Conservation (phyloP, 176 grass and related monocot genomes). For the Carex pumila region DNA sequence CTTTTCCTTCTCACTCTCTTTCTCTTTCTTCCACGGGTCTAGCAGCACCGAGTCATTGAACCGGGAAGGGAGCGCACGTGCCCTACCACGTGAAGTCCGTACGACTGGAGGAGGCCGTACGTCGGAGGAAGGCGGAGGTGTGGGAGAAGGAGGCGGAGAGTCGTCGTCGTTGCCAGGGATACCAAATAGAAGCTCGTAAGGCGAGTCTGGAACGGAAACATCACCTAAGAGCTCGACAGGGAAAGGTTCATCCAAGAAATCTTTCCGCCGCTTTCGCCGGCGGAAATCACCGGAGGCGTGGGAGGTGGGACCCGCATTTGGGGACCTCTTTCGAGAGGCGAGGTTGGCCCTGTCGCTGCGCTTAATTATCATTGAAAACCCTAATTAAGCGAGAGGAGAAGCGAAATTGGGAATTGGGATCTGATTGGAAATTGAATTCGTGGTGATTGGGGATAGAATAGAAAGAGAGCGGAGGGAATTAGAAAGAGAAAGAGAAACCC, state of each 20-base stretch:
- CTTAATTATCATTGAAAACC: constrained; percentile 85
- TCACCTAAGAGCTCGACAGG: constrained; percentile 78
- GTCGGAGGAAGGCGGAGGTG: not conserved
- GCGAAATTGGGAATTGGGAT: constrained; percentile 7
- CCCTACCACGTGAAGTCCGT: constrained; percentile 65
- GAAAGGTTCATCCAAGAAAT: constrained; percentile 40
- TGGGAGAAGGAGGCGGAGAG: constrained; percentile 2
- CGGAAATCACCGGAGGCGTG: constrained; percentile 12
- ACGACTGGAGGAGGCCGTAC: constrained; percentile 51
- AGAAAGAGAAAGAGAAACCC: not conserved
- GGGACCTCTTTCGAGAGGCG: constrained; percentile 52
- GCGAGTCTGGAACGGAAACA: constrained; percentile 46
- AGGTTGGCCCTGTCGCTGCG: constrained; percentile 63
- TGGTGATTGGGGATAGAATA: not conserved
- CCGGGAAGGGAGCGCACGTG: constrained; percentile 66
- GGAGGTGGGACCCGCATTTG: constrained; percentile 54
- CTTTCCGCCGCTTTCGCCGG: constrained; percentile 54
- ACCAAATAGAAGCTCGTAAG: constrained; percentile 40
- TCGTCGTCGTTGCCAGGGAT: constrained; percentile 25
- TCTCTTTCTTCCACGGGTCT: constrained; percentile 91
- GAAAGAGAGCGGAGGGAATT: not conserved
- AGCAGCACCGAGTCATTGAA: constrained; percentile 89
- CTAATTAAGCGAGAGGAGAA: not conserved
- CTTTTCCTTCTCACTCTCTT: constrained; percentile 11
- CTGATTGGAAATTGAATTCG: not conserved